phyloP scores from a whole-genome alignment of 2,329 filamentous ascomycete species.

The Fusarium floridanum region DNA sequence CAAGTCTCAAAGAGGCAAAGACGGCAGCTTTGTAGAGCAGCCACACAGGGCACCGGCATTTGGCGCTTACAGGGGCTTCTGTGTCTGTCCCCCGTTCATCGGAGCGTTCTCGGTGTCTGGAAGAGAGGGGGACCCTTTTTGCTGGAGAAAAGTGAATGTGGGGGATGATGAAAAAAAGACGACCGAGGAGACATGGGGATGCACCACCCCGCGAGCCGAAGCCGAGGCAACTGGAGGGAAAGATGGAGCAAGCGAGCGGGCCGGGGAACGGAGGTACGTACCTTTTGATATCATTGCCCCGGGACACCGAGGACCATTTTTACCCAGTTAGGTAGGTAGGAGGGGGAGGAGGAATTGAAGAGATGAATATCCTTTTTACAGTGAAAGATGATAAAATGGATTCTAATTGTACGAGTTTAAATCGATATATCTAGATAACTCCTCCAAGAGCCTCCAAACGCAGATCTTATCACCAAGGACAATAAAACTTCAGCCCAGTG shows the following conservation, averaged over 20 bases:
- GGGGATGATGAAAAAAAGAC: slow-evolving; percentile 14
- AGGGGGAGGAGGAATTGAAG: background rate
- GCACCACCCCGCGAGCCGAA: slow-evolving; percentile 43
- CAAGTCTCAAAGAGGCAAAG: background rate
- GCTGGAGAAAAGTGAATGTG: slow-evolving; percentile 21
- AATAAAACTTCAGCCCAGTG: background rate
- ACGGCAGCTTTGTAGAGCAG: background rate
- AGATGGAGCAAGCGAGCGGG: slow-evolving; percentile 23
- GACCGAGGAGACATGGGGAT: slow-evolving; percentile 15
- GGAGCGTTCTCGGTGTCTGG: slow-evolving; percentile 11
- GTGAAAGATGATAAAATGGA: background rate
- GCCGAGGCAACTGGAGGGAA: slow-evolving; percentile 43
- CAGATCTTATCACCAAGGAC: background rate
- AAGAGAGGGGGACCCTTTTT: background rate
- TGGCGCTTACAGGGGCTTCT: background rate
- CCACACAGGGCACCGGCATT: slow-evolving; percentile 4
- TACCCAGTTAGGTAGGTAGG: background rate
- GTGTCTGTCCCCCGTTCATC: background rate
- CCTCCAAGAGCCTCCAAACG: background rate
- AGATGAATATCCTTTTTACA: background rate
- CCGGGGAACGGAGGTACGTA: slow-evolving; percentile 36
- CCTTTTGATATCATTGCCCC: slow-evolving; percentile 31
- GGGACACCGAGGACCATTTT: slow-evolving; percentile 26
- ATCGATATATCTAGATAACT: background rate
- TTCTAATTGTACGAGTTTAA: background rate